phyloP scores from a whole-genome alignment of 2,329 filamentous ascomycete species.

The Coleophoma crateriformis region DNA sequence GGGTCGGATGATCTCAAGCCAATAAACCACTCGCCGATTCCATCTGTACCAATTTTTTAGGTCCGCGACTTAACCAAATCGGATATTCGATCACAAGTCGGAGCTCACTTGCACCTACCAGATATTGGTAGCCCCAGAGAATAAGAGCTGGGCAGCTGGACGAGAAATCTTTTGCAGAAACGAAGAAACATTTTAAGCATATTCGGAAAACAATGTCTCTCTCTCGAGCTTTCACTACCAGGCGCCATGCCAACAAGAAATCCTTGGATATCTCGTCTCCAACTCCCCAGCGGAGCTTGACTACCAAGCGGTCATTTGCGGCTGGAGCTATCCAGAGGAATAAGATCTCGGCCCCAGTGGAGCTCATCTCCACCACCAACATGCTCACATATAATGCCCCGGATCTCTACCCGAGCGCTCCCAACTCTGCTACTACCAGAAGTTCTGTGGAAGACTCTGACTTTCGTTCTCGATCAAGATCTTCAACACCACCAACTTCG shows the following conservation, averaged over 20 bases:
- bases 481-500: constrained; percentile 34
- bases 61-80: background rate
- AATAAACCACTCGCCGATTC: background rate
- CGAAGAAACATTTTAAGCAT: background rate
- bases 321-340: constrained; percentile 35
- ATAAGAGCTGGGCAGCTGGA: no score
- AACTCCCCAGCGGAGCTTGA: constrained; percentile 19
- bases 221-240: constrained; percentile 66
- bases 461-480: constrained; percentile 39
- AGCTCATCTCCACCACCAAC: constrained; percentile 90
- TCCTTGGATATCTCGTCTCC: constrained; percentile 26
- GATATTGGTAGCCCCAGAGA: no score
- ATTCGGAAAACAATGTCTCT: constrained; percentile 41
- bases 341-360: constrained; percentile 83
- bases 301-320: constrained; percentile 19
- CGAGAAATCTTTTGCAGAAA: no score
- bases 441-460: constrained; percentile 72
- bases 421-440: constrained; percentile 41
- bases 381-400: constrained; percentile 94
- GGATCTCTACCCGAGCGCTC: constrained; percentile 51
- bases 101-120: no score
- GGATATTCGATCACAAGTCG: background rate
- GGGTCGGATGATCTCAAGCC: background rate
- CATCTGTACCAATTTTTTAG: background rate
- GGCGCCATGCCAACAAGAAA: constrained; percentile 46